A percentile compares a stretch with the other conserved stretches of the same genome.
phyloP scores from a whole-genome alignment of 495 filamentous ascomycete genomes.

The Xylaria curta region DNA sequence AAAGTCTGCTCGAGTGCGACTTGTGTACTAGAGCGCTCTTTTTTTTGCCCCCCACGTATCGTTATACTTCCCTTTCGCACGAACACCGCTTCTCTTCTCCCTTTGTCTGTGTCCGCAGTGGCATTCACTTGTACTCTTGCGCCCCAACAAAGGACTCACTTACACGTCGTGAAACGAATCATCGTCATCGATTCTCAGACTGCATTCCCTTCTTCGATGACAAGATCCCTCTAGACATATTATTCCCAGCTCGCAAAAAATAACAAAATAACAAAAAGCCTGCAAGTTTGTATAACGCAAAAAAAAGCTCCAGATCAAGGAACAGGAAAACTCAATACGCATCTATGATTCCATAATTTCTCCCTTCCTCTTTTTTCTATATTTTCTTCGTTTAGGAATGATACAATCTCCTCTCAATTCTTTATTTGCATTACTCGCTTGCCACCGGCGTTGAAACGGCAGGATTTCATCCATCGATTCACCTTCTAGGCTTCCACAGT shows the following conservation, averaged over 20 bases:
- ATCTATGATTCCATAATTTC: conserved; percentile 21
- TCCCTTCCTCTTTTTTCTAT: conserved; percentile 13
- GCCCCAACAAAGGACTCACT: conserved; percentile 44
- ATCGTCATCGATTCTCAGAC: conserved; percentile 20
- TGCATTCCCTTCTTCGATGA: conserved; percentile 12
- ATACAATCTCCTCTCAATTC: conserved; percentile 40
- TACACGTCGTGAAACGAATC: conserved; percentile 21
- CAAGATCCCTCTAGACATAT: conserved; percentile 12
- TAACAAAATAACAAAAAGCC: not conserved
- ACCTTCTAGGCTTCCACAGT: conserved; percentile 40
- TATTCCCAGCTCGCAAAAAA: not conserved
- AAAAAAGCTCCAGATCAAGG: not conserved
- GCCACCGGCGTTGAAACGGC: conserved; percentile 39
- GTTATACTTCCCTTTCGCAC: conserved; percentile 7
- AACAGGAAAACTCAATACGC: conserved; percentile 4
- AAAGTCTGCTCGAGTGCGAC: conserved; percentile 52
- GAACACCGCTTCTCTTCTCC: conserved; percentile 19
- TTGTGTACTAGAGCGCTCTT: conserved; percentile 28
- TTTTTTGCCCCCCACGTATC: conserved; percentile 11
- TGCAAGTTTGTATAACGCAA: not conserved
- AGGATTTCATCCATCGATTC: conserved; percentile 34
- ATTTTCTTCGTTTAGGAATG: conserved; percentile 12
- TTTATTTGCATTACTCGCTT: conserved; percentile 42
- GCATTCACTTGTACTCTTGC: conserved; percentile 57
- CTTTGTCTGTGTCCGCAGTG: conserved; percentile 43